phyloP scores from a whole-genome alignment of 192 early-diverging fungal genomes.

The Podila minutissima region DNA sequence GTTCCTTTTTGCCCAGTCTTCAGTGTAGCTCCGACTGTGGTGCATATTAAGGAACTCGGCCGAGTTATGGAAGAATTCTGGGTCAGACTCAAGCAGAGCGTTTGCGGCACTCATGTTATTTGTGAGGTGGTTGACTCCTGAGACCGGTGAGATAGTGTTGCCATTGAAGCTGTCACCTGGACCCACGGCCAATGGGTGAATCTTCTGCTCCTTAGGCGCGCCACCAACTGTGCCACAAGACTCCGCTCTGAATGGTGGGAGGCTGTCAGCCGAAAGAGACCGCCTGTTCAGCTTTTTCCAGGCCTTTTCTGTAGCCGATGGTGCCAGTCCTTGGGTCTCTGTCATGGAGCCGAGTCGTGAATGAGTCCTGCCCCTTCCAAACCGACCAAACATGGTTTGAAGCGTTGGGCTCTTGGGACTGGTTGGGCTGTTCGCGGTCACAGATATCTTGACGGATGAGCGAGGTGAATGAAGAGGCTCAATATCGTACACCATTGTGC shows the following conservation, averaged over 20 bases:
- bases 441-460: not conserved
- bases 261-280: too few relatives aligned
- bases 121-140: not conserved
- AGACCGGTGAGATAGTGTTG: not conserved
- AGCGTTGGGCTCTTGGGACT: not conserved
- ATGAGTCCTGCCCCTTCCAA: not conserved
- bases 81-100: constrained; percentile 2
- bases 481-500: not conserved
- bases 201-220: too few relatives aligned
- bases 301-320: not conserved
- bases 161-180: not conserved
- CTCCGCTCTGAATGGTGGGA: too few relatives aligned
- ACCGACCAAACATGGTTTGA: not conserved
- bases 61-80: constrained; percentile 26
- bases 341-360: not conserved
- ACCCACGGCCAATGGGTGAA: too few relatives aligned
- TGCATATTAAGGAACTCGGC: constrained; percentile 35
- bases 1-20: constrained; percentile 32
- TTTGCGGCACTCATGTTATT: not conserved
- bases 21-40: constrained; percentile 11
- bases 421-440: not conserved
- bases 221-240: too few relatives aligned
- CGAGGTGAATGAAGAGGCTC: not conserved
- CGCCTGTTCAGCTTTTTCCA: too few relatives aligned
- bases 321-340: not conserved